Base-by-base conservation (phyloP, 768 basidiomycete species). In the Boletus patriciae region DNA sequence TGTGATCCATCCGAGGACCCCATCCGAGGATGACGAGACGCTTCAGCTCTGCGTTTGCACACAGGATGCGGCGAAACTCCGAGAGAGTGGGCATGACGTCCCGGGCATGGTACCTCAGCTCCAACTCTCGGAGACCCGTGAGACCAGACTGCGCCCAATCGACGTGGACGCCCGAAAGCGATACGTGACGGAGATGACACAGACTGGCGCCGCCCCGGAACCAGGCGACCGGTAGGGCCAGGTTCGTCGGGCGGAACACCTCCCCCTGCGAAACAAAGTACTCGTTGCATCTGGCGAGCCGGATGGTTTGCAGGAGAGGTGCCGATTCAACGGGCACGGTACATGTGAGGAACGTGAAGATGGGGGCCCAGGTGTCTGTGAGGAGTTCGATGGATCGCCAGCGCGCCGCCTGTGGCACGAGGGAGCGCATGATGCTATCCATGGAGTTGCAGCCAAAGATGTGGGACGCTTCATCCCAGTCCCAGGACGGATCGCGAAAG, bases 351-450 rank as follows among this genome's bases (percentile, higher is more conserved):
- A 85, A 83, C 10, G 76, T 71, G 61, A 77, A 80, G 13, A 85
- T 78, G 12, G 84, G 84, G 2, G 74, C 73, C 83, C 84, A 86
- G 5, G 82, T 86, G 59, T 86, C 84, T 1, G 81, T 77, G 46
- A 82, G 68, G n/a, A 86, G 71, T 46, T 80, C 78, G 45, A 85
- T 48, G 13, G 57, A 70, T 42, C 71, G 70, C 82, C 83, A 85
- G 47, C 82, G 77, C 21, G 61, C 46, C 9, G 74, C 75, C 29
- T 80, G 78, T 13, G 77, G 74, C 9, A 80, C 62, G 11, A 85
- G 68, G 31, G 80, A 67, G 16, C 70, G 73, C 55, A 85, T 70
- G 36, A 83, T 65, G 15, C 68, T 59, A 46, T 79, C 73, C 79
- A 85, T 80, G 19, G 59, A 74, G 45, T 74, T 64, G 68, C 72